phyloP scores from a whole-genome alignment of 495 filamentous ascomycete species.

The Penicillium angulare region DNA sequence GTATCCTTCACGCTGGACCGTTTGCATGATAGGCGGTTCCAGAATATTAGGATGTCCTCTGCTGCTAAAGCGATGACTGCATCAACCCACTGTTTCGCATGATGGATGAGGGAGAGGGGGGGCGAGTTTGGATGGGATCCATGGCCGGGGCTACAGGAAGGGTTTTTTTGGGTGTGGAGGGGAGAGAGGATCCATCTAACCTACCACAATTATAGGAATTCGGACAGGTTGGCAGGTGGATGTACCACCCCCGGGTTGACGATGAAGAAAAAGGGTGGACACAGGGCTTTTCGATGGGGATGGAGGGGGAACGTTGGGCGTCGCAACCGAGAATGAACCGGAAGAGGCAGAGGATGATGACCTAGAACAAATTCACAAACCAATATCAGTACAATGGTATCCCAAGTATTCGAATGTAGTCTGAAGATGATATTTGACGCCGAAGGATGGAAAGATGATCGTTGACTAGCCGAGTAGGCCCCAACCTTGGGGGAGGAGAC shows the following conservation, averaged over 20 bases:
- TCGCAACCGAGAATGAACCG: constrained; percentile 43
- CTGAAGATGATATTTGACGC: constrained; percentile 15
- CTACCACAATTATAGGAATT: constrained; percentile 40
- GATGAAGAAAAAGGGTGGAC: constrained; percentile 25
- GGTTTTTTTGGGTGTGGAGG: constrained; percentile 23
- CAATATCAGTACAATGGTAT: constrained; percentile 31
- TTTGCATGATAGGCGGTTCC: constrained; percentile 37
- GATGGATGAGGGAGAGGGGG: constrained; percentile 12
- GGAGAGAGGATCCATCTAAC: constrained; percentile 39
- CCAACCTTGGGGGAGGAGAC: constrained; percentile 31
- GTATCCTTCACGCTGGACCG: constrained; percentile 41
- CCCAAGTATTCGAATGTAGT: constrained; percentile 12
- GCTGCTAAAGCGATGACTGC: constrained; percentile 38
- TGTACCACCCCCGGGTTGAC: constrained; percentile 39
- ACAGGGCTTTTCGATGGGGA: constrained; percentile 38
- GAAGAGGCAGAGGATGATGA: constrained; percentile 31
- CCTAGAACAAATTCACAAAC: constrained; percentile 19
- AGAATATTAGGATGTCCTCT: constrained; percentile 24
- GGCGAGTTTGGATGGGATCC: constrained; percentile 25
- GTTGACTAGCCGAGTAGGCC: constrained; percentile 33
- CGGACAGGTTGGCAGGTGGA: constrained; percentile 28
- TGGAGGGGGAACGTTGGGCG: constrained; percentile 35
- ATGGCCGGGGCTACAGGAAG: constrained; percentile 22
- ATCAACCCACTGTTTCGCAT: constrained; percentile 43
- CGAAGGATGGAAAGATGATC: constrained; percentile 24